Evolutionary conservation across 2,329 filamentous ascomycete genomes (phyloP).

Genomic region (Curvularia hawaiiensis): DNA sequence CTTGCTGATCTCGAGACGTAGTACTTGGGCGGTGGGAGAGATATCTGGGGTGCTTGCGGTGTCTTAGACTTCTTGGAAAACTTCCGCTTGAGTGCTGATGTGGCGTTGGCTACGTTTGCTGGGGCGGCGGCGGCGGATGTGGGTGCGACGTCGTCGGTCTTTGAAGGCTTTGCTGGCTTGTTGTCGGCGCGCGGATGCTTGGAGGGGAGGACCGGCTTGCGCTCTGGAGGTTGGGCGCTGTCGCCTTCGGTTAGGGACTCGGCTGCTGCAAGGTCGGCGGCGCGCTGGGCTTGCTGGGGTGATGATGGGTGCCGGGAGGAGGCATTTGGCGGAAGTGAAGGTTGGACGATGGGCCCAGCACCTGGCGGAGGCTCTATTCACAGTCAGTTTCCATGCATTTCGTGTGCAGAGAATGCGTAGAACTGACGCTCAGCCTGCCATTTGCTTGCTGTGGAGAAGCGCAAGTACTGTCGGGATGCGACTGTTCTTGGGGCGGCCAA

Average conservation of each 20-base stretch:
- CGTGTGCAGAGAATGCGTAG: not conserved
- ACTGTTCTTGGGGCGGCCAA: conserved; percentile 45
- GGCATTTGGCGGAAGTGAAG: conserved; percentile 24
- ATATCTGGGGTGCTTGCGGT: conserved; percentile 8
- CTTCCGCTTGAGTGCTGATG: conserved; percentile 14
- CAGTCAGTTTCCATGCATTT: conserved; percentile 1
- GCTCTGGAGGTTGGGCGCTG: conserved; percentile 34
- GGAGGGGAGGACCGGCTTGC: conserved; percentile 32
- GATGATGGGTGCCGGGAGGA: conserved; percentile 40
- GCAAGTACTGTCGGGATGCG: conserved; percentile 47
- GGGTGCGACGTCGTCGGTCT: conserved; percentile 2
- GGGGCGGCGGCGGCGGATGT: conserved; percentile 4
- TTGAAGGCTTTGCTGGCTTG: conserved; percentile 6
- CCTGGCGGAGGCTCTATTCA: conserved; percentile 29
- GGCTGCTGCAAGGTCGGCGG: conserved; percentile 40
- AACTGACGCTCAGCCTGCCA: conserved; percentile 36
- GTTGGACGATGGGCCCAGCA: conserved; percentile 31
- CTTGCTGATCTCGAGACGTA: conserved; percentile 73
- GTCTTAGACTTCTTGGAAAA: conserved; percentile 8
- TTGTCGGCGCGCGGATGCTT: conserved; percentile 14
- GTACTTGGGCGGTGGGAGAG: conserved; percentile 58
- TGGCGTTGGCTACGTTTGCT: conserved; percentile 11
- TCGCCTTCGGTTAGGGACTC: conserved; percentile 44
- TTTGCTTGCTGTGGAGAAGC: conserved; percentile 47
- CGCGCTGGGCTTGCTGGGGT: conserved; percentile 35